A percentile compares a stretch with the other conserved stretches of the same genome.
Evolutionary conservation across 2,329 filamentous ascomycete genomes (phyloP).

Genomic region (Sporothrix curviconia): DNA sequence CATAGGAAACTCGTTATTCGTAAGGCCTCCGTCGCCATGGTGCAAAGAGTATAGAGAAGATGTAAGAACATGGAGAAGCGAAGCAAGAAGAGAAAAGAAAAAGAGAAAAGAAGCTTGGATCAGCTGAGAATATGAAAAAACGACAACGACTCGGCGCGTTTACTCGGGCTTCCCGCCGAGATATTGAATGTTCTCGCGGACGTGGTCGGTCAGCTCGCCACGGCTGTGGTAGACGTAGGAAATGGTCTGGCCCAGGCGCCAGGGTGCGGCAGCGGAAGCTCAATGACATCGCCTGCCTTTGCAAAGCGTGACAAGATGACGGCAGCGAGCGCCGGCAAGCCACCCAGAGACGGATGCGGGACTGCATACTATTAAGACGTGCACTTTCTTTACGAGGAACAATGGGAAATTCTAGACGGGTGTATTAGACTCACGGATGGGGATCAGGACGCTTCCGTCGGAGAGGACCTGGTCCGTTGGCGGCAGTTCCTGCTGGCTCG

Average conservation of each 20-base stretch:
- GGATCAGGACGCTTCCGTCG: slow-evolving; percentile 29
- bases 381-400: no score
- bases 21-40: slow-evolving; percentile 2
- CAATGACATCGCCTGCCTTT: slow-evolving; percentile 45
- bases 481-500: slow-evolving; percentile 4
- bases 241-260: slow-evolving; percentile 51
- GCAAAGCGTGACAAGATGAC: slow-evolving; percentile 50
- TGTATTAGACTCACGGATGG: slow-evolving; percentile 37
- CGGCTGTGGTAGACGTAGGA: slow-evolving; percentile 48
- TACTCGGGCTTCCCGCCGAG: slow-evolving; percentile 40
- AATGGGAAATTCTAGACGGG: not conserved
- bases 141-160: not conserved
- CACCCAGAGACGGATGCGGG: slow-evolving; percentile 39
- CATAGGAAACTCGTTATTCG: slow-evolving; percentile 5
- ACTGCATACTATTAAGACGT: slow-evolving; percentile 31
- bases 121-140: not conserved
- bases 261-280: slow-evolving; percentile 52
- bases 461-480: slow-evolving; percentile 7
- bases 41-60: no score
- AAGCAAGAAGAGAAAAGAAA: not conserved
- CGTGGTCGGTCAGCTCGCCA: slow-evolving; percentile 38
- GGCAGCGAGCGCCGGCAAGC: slow-evolving; percentile 47
- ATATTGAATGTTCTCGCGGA: slow-evolving; percentile 48
- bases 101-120: not conserved
- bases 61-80: no score